A percentile compares a stretch with the other conserved stretches of the same genome.
phyloP scores from a whole-genome alignment of 495 filamentous ascomycete species.

The Hypoxylon trugodes region DNA sequence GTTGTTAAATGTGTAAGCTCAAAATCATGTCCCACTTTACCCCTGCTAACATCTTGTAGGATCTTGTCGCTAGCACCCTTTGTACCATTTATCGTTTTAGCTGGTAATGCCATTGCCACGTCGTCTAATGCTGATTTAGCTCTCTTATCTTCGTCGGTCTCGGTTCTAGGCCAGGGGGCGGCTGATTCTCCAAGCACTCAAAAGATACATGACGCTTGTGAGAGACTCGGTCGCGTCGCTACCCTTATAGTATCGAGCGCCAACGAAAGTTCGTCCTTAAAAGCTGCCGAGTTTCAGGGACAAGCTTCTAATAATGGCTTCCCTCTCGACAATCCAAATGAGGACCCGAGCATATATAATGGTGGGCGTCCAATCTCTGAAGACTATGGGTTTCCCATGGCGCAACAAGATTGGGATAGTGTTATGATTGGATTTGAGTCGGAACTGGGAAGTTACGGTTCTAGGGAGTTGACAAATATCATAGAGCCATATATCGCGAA shows the following conservation, averaged over 20 bases:
- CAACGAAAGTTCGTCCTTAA: background rate
- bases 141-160: constrained; percentile 26
- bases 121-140: constrained; percentile 56
- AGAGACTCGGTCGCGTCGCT: constrained; percentile 30
- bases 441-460: constrained; percentile 31
- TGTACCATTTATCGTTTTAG: constrained; percentile 72
- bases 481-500: constrained; percentile 40
- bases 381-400: constrained; percentile 39
- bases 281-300: background rate
- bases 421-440: constrained; percentile 39
- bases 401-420: constrained; percentile 41
- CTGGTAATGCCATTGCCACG: constrained; percentile 69
- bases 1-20: constrained; percentile 33
- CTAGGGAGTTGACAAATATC: constrained; percentile 31
- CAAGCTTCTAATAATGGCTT: background rate
- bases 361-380: background rate
- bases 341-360: background rate
- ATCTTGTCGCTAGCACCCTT: constrained; percentile 62
- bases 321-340: background rate
- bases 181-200: constrained; percentile 9
- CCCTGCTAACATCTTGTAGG: constrained; percentile 14
- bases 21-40: background rate
- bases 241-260: constrained; percentile 29
- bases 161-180: constrained; percentile 15
- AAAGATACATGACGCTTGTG: constrained; percentile 37